phyloP scores from a whole-genome alignment of 768 basidiomycete genomes.

The Chiua virens region DNA sequence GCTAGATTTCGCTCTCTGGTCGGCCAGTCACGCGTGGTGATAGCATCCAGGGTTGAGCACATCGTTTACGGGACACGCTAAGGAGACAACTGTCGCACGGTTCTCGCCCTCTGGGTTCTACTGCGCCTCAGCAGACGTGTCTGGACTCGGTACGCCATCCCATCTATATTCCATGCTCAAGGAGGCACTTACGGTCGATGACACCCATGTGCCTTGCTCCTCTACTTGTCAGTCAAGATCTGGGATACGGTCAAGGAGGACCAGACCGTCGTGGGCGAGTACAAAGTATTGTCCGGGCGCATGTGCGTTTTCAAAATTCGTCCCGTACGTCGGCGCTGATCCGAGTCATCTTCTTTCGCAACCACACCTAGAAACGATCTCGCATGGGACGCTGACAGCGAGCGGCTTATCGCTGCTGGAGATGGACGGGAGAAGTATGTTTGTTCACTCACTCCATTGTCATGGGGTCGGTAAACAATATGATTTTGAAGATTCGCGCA shows the following conservation, averaged over 20 bases:
- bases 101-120: conserved; percentile 95
- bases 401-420: conserved; percentile 93
- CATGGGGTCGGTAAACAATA: not conserved
- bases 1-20: not conserved
- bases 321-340: not conserved
- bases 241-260: conserved; percentile 93
- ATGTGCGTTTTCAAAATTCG: conserved; percentile 46
- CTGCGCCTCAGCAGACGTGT: conserved; percentile 85
- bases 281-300: conserved; percentile 68
- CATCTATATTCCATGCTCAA: not conserved
- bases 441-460: not conserved
- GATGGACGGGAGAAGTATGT: conserved; percentile 84
- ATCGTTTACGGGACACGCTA: conserved; percentile 77
- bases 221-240: conserved; percentile 61
- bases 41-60: conserved; percentile 67
- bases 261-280: conserved; percentile 78
- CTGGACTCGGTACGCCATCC: conserved; percentile 65
- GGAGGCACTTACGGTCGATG: not conserved
- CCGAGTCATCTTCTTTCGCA: not conserved
- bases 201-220: not conserved
- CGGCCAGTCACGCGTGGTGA: not conserved
- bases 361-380: conserved; percentile 74
- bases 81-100: conserved; percentile 84
- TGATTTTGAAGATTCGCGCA: conserved; percentile 62
- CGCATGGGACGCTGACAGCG: conserved; percentile 95